Base-by-base conservation (phyloP, 2,329 filamentous ascomycete genomes). In the Pezicula rhizophila region DNA sequence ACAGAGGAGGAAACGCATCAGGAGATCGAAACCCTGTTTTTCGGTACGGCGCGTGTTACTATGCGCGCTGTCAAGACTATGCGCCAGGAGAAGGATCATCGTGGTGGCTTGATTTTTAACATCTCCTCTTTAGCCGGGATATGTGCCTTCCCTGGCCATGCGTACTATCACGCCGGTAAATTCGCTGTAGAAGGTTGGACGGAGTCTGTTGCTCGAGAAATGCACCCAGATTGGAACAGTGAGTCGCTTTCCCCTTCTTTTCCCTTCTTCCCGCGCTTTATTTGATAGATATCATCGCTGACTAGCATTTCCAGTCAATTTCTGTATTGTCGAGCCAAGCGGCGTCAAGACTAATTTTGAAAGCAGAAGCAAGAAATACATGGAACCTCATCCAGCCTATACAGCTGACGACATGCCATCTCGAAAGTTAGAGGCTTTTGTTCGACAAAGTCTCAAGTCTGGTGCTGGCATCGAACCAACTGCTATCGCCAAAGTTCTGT, bases 21-120 rank as follows among this genome's bases (percentile, higher is more conserved):
- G 1, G 51, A 70, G 37, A 61, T 75, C 44, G 70, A 74, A 15
- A 72, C 69, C 0, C 64, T 71, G 35, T 73, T 74, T 53, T 74
- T 68, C 59, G 70, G 70, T 12, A 67, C 66, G 5, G 68, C 67
- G 0, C 57, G 66, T 12, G 59, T 74, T 7, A 67, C 70, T 0
- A 66, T 62, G 46, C 56, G 57, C n/a, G 66, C 64, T 1, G 42
- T 75, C 4, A 62, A 63, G 14, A 57, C 68, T 14, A 66, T 74
- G 60, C 63, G 70, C 4, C 64, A 68, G 35, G 53, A 54, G 50
- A n/a, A 60, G 53, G 17, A 66, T 58, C 2, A 60, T 57, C 11
- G 60, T 64, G 39, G 66, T 62, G 49, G 66, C 54, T 57, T 66
- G 34, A 65, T 73, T 26, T 64, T 73, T 23, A 68, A 73, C 11